A percentile compares a stretch with the other conserved stretches of the same genome.
phyloP scores from a whole-genome alignment of 2,329 filamentous ascomycete genomes.

The Camptophora hylomeconis region DNA sequence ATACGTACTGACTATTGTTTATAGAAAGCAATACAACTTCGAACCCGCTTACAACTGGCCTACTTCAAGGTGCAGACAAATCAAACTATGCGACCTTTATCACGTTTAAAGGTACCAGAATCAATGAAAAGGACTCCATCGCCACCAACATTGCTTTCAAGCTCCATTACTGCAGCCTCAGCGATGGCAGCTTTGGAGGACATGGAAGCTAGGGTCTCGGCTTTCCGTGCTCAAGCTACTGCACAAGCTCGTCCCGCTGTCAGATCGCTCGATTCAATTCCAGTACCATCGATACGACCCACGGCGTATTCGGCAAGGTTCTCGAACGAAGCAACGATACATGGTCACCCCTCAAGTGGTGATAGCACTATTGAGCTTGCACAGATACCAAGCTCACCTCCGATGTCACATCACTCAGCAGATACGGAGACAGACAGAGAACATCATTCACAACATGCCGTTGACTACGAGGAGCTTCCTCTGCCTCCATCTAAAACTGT shows the following conservation, averaged over 20 bases:
- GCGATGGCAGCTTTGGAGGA: conserved; percentile 6
- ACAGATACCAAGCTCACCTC: conserved; percentile 11
- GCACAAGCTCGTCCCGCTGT: conserved; percentile 9
- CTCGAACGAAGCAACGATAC: conserved; percentile 4
- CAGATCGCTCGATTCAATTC: conserved; percentile 6
- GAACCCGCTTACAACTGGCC: conserved; percentile 17
- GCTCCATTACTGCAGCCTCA: conserved; percentile 7
- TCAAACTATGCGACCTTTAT: conserved; percentile 15
- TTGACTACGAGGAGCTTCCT: neutral
- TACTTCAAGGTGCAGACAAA: conserved; percentile 18
- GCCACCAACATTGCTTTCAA: conserved; percentile 4
- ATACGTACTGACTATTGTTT: conserved; percentile 1
- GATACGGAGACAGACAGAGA: neutral
- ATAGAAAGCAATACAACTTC: conserved; percentile 15
- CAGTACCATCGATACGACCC: conserved; percentile 11
- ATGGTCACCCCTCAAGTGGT: neutral
- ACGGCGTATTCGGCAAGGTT: conserved; percentile 13
- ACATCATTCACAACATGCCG: too few species aligned
- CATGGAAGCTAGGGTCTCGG: conserved; percentile 11
- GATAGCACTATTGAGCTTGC: neutral
- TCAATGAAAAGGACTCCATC: conserved; percentile 6
- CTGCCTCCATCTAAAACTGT: neutral
- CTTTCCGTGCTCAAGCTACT: conserved; percentile 13
- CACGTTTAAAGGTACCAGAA: conserved; percentile 10
- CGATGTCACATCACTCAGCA: conserved; percentile 2